Evolutionary conservation across 1,284 basidiomycete species (phyloP), one percentile per base, ranked within the genome.

Genomic region (Apiotrichum montevideense): DNA sequence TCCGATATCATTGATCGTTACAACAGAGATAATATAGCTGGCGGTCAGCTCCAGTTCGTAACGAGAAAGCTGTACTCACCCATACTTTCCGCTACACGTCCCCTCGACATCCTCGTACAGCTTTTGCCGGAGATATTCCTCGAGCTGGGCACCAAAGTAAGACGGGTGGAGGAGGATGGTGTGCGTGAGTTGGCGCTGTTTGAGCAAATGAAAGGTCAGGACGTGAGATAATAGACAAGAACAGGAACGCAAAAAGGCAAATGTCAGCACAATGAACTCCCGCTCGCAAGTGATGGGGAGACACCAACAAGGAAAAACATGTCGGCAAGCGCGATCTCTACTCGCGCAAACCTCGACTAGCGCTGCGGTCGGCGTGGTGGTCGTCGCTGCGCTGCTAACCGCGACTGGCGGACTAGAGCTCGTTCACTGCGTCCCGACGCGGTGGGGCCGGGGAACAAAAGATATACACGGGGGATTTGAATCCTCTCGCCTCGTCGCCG

Each of bases 51-150:
- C 11, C 1, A 8, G 35, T 8, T 15, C 44, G 34, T 2, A 8
- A 14, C 4, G 15, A 21, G 14, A 8, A 29, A 14, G 47, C 29
- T 9, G 34, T 42, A 73, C 75, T 68, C 35, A 78, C 60, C 93
- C 94, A 65, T 94, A 90, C 69, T 89, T 86, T 52, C 95, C 95
- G 42, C 89, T 91, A 72, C 95, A 98, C 51, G 94, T 97, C 40
- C 95, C 95, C 76, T 98, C 95, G 58, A 98, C 94, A 74, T 98
- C 94, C 21, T 90, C 85, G 72, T 94, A 92, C 32, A 98, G 83
- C 77, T 97, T 96, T 56, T 87, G 87, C 72, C 91, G 86, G 58
- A 98, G 84, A 77, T 91, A 96, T 64, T 90, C 87, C 58, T 90
- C 83, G 84, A 98, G 93, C 61, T 89, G 87, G 6, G 95, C 91